Base-by-base conservation (phyloP, 2,329 filamentous ascomycete species). In the Mariannaea elegans region DNA sequence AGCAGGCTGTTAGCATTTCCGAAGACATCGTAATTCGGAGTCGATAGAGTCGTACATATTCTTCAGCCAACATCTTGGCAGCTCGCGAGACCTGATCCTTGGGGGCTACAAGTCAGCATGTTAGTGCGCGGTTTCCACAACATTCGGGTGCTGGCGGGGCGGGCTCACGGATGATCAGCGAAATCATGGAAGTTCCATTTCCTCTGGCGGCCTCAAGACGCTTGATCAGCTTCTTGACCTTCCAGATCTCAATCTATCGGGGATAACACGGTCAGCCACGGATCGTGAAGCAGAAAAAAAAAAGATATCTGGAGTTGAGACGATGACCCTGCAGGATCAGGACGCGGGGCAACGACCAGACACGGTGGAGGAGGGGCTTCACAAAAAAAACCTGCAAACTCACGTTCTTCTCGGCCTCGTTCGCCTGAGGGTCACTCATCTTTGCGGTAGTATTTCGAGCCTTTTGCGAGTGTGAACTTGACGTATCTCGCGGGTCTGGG, bases 61-160 rank as follows among this genome's bases (percentile, higher is more conserved):
- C 94, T 97, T 99, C 95, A 84, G 96, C 96, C 90, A 99, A 91
- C 95, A 99, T 99, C 87, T 98, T 98, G 62, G 95, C 92, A 55
- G 92, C 91, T 74, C 94, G 90, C 44, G 95, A 98, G 66, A 99
- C 87, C 82, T 99, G 95, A 80, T 97, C 94, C 88, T 99, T 99
- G 71, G 95, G 95, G 62, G 95, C 93, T 96, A 73, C 61, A 59
- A 48, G 36, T 21, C 51, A 59, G 49, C 51, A 42, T 61, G 65
- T 71, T 67, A 71, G 67, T 71, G 65, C 59, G 67, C 52, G 46
- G 63, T 69, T 67, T 68, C 59, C 52, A 55, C 45, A 45, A 16
- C 34, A 44, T 49, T 24, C 21, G 23, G 38, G 32, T 45, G 49
- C 27, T 10, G 23, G 39, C 47, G 53, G 59, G 47, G 46, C 19